A percentile compares a stretch with the other conserved stretches of the same genome.
phyloP scores from a whole-genome alignment of 1,284 basidiomycete genomes.

The Pseudozyma sp. region DNA sequence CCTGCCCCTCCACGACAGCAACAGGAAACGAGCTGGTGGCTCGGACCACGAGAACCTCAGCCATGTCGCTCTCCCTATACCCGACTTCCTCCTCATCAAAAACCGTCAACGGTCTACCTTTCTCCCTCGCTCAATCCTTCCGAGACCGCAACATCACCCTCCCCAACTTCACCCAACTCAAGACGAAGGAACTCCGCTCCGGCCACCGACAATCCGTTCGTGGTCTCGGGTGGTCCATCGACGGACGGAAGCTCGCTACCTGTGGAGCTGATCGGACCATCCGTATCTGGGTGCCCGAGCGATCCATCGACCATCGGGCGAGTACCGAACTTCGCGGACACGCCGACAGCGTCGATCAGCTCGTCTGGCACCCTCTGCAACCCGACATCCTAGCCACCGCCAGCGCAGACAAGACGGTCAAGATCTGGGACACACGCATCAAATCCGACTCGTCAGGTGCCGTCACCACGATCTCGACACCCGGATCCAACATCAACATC shows the following conservation, averaged over 20 bases:
- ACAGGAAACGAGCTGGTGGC: not conserved
- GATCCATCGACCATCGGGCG: conserved; percentile 54
- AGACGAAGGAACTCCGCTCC: conserved; percentile 45
- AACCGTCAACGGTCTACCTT: not conserved
- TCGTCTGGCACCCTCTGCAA: conserved; percentile 56
- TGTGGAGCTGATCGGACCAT: conserved; percentile 49
- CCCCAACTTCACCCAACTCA: conserved; percentile 23
- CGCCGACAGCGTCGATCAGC: conserved; percentile 60
- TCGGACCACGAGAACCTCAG: not conserved
- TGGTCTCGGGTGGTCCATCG: conserved; percentile 58
- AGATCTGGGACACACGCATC: conserved; percentile 59
- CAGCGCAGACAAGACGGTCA: conserved; percentile 55
- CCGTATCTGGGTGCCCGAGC: conserved; percentile 62
- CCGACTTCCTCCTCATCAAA: conserved; percentile 8
- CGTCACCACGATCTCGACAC: conserved; percentile 36
- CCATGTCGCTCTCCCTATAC: conserved; percentile 29
- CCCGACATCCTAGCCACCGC: conserved; percentile 61
- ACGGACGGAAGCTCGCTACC: conserved; percentile 58
- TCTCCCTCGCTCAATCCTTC: conserved; percentile 8
- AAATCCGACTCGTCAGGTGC: not conserved
- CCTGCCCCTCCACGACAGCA: not conserved
- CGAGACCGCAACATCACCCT: conserved; percentile 16
- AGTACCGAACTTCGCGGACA: conserved; percentile 62
- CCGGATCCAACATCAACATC: conserved; percentile 62
- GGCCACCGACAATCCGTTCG: conserved; percentile 51